Conservation (phyloP, 176 grass and related monocot species). For the Typha latifolia region DNA sequence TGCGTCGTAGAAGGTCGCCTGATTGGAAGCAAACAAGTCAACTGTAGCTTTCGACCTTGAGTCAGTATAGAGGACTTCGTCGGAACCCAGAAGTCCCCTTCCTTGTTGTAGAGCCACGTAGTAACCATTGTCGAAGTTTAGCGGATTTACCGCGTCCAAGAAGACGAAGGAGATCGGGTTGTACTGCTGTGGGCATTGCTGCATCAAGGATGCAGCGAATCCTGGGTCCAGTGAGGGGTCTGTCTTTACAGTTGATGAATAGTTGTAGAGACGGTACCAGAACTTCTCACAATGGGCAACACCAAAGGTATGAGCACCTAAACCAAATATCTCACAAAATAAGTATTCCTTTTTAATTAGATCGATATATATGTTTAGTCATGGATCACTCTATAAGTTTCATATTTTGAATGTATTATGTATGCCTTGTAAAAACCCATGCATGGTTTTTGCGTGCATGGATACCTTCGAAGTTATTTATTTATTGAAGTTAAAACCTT, state of each 20-base stretch:
- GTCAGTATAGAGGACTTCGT: conserved; percentile 1
- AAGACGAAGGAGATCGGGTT: not conserved
- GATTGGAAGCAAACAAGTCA: not conserved
- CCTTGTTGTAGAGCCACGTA: not conserved
- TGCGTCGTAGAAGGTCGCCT: not conserved
- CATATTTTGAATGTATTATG: too few relatives aligned
- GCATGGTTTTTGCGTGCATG: too few relatives aligned
- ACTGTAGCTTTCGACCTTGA: not conserved
- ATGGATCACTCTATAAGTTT: too few relatives aligned
- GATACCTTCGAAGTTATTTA: too few relatives aligned
- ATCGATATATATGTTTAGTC: too few relatives aligned
- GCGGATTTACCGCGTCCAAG: not conserved
- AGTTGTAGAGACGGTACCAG: not conserved
- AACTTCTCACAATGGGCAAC: too few relatives aligned
- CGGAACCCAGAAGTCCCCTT: not conserved
- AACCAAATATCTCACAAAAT: too few relatives aligned
- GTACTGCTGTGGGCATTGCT: not conserved
- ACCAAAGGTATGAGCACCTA: too few relatives aligned
- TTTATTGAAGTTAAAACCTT: too few relatives aligned
- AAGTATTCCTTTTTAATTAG: too few relatives aligned
- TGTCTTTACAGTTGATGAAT: not conserved
- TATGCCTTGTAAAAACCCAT: too few relatives aligned
- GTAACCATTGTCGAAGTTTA: not conserved
- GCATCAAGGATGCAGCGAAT: not conserved
- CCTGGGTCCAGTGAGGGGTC: not conserved